Percentiles rank a stretch among this genome's conserved stretches.
Evolutionary conservation across 495 filamentous ascomycete species (phyloP).

Genomic region (Gamarada debralockiae): DNA sequence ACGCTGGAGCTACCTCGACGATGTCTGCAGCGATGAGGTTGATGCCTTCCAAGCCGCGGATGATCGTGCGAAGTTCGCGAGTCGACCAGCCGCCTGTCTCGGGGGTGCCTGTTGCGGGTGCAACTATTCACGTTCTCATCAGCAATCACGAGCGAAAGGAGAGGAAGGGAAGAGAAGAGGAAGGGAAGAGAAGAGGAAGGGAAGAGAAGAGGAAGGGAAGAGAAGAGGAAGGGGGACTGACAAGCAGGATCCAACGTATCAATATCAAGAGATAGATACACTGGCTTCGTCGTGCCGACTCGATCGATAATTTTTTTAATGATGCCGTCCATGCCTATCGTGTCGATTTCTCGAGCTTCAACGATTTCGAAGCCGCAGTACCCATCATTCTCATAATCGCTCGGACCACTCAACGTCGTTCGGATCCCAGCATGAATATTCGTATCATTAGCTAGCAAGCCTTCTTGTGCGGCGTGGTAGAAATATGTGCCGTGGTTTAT

Average conservation of each 20-base stretch:
- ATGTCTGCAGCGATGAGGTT: slow-evolving; percentile 72
- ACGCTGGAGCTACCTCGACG: slow-evolving; percentile 63
- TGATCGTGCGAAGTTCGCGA: slow-evolving; percentile 65
- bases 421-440: slow-evolving; percentile 81
- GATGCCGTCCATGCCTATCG: slow-evolving; percentile 65
- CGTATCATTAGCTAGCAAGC: slow-evolving; percentile 67
- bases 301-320: slow-evolving; percentile 68
- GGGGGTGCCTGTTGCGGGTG: slow-evolving; percentile 72
- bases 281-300: slow-evolving; percentile 61
- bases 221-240: slow-evolving; percentile 28
- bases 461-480: slow-evolving; percentile 70
- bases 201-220: neutral
- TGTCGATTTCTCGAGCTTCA: slow-evolving; percentile 73
- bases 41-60: slow-evolving; percentile 68
- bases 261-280: slow-evolving; percentile 76
- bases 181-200: too few species aligned
- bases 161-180: too few species aligned
- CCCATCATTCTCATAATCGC: slow-evolving; percentile 74
- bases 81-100: slow-evolving; percentile 79
- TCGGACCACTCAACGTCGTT: slow-evolving; percentile 67
- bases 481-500: slow-evolving; percentile 81
- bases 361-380: slow-evolving; percentile 76
- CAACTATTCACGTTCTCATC: too few species aligned
- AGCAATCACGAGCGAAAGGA: too few species aligned
- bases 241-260: slow-evolving; percentile 77